Evolutionary conservation across 2,329 filamentous ascomycete species (phyloP), one percentile per base, ranked within the genome.

Genomic region (Colletotrichum tanaceti): DNA sequence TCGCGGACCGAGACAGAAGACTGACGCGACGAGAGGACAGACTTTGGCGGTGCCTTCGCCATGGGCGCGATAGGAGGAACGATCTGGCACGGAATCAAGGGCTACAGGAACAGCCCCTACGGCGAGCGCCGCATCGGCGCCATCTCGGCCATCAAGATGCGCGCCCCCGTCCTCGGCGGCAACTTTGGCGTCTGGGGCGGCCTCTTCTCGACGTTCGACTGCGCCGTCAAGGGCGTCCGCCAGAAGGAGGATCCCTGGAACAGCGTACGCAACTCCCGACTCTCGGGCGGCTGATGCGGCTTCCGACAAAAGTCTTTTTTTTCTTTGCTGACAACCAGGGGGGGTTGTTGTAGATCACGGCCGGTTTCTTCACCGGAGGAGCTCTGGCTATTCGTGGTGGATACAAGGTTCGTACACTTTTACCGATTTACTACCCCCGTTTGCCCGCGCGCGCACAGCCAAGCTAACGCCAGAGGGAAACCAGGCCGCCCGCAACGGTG

Each of bases 121-220:
- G 96, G 96, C 79, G 96, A 99, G 85, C 89, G 96, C 79, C 89
- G 95, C 80, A 95, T 98, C 85, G 96, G 96, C 79, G 93, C 96
- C 74, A 87, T 99, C 82, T 98, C 95, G 75, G 96, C 96, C 70
- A 94, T 99, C 83, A 99, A 99, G 87, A 94, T 96, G 78, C 92
- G 96, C 78, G 96, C 96, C 49, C 96, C 96, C 2, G 95, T 98
- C 41, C 88, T 98, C 55, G 96, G 96, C 77, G 96, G 96, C 76
- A 99, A 99, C 86, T 99, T 98, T 76, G 95, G 95, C 75, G 93
- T 97, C 65, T 98, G 96, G 95, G 95, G 96, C 78, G 96, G 96
- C 73, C 85, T 98, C 66, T 98, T 98, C 86, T 93, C 90, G 16
- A 47, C 93, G 71, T 98, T 95, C 77, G 96, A 99, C 83, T 99